phyloP scores from a whole-genome alignment of 2,329 filamentous ascomycete species.

The Stachybotrys elegans region DNA sequence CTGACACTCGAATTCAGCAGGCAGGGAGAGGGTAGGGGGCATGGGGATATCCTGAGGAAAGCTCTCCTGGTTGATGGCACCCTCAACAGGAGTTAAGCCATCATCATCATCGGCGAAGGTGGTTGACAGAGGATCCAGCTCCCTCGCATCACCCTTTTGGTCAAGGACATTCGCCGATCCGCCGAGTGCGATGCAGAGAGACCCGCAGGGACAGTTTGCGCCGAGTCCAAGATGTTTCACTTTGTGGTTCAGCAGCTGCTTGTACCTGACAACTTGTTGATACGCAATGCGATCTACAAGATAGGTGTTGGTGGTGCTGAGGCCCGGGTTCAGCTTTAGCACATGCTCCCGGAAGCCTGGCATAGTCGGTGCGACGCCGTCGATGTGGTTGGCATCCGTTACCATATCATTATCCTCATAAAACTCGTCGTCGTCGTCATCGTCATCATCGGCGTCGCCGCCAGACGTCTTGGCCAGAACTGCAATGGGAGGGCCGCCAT shows the following conservation, averaged over 20 bases:
- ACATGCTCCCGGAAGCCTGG: constrained; percentile 76
- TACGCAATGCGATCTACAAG: constrained; percentile 77
- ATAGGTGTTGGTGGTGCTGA: constrained; percentile 51
- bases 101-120: constrained; percentile 54
- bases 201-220: constrained; percentile 54
- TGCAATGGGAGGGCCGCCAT: constrained; percentile 50
- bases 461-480: constrained; percentile 31
- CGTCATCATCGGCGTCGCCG: constrained; percentile 37
- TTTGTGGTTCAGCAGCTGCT: constrained; percentile 64
- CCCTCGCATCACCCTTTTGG: constrained; percentile 52
- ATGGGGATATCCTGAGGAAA: constrained; percentile 79
- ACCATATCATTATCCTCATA: constrained; percentile 56
- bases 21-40: constrained; percentile 70
- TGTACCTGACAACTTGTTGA: constrained; percentile 76
- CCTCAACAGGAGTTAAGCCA: constrained; percentile 58
- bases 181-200: constrained; percentile 61
- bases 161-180: constrained; percentile 61
- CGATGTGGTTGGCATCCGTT: constrained; percentile 58
- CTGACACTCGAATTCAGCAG: constrained; percentile 85
- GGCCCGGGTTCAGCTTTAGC: constrained; percentile 65
- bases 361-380: constrained; percentile 65
- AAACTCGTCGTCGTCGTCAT: constrained; percentile 54
- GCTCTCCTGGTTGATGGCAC: constrained; percentile 62
- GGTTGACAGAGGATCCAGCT: constrained; percentile 50
- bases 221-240: constrained; percentile 64